Base-by-base conservation (phyloP, 768 basidiomycete species). In the Podaxis sp. region DNA sequence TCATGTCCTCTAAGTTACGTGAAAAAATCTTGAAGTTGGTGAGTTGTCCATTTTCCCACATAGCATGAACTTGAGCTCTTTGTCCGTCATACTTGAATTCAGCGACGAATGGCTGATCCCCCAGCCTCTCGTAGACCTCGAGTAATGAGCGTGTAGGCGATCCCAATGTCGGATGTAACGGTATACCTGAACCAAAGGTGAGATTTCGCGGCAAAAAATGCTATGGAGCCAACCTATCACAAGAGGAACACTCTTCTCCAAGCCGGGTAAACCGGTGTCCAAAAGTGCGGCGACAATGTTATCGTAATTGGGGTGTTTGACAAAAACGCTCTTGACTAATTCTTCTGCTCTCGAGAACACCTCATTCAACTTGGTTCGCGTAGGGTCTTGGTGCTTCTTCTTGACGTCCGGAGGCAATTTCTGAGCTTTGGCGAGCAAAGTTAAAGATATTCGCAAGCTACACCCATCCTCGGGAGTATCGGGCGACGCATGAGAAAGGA, bases 51-150 rank as follows among this genome's bases (percentile, higher is more conserved):
- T 70, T 66, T 13, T 68, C 68, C 63, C 63, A 70, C 46, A 56
- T 67, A 11, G 79, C 88, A 69, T 91, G 90, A n/a, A 91, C 86
- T 71, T 92, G 91, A 18, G 88, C 91, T 52, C 89, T 82, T 67
- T 92, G 90, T 18, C 89, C 95, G 66, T 97, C 95, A 67, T 95
- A 91, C 72, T 96, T 97, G 70, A 90, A 91, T 74, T 97, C 95
- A 35, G 92, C 90, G 14, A 84, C 80, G 72, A 95, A 97, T 9
- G 87, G 81, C 35, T 84, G 74, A 35, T 79, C 76, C 21, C 81
- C 82, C 18, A 93, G 74, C 5, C 87, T 80, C 48, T 84, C 81
- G 67, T 91, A 94, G n/a, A 95, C 84, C 65, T 94, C 91, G 42
- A 86, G 80, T 44, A 97, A 76, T 25, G 93, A 94, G 27, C 93